Percentiles rank a stretch among this genome's conserved stretches.
Evolutionary conservation across 768 basidiomycete species (phyloP).

Genomic region (Collybiopsis confluens): DNA sequence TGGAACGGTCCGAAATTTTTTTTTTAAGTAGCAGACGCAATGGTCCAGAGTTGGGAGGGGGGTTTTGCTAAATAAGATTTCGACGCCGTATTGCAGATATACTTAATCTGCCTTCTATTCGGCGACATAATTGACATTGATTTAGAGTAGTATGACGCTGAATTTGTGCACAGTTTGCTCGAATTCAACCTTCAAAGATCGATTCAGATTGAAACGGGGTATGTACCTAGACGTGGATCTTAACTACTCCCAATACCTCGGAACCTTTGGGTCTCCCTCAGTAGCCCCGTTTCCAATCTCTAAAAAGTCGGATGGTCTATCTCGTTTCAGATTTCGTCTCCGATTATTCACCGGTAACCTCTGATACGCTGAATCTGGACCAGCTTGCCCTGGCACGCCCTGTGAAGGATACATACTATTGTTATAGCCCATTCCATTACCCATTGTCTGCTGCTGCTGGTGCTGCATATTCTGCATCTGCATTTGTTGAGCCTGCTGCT

Average conservation of each 20-base stretch:
- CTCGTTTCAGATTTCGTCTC: conserved; percentile 72
- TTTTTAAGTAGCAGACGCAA: neutral
- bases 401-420: conserved; percentile 4
- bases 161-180: no score
- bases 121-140: no score
- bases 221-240: neutral
- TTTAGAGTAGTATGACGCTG: no score
- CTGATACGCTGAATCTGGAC: conserved; percentile 84
- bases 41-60: neutral
- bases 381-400: conserved; percentile 36
- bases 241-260: conserved; percentile 72
- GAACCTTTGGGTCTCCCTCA: conserved; percentile 58
- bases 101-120: neutral
- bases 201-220: no score
- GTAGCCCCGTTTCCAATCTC: conserved; percentile 44
- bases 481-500: conserved; percentile 32
- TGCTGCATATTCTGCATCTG: conserved; percentile 41
- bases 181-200: no score
- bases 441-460: conserved; percentile 38
- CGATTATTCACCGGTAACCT: conserved; percentile 79
- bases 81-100: neutral
- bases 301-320: conserved; percentile 79
- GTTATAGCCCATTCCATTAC: neutral
- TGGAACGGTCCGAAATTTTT: neutral
- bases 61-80: neutral